Base-by-base conservation (phyloP, 345 rosid species). In the Aquilaria sinensis region DNA sequence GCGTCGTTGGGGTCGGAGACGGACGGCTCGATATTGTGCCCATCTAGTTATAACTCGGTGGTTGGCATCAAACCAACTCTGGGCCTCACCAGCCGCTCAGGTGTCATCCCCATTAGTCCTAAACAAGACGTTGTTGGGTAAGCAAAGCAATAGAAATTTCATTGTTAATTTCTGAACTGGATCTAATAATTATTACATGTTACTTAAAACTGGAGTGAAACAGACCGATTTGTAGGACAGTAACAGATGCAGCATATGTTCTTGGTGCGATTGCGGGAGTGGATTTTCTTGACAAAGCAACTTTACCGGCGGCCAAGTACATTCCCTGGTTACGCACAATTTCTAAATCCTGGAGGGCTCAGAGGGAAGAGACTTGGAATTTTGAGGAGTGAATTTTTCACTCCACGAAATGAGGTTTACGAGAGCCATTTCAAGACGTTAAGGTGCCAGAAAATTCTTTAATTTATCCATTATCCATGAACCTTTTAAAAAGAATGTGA, bases 51-150 rank as follows among this genome's bases (percentile, higher is more conserved):
- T 12, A 83, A 88, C 69, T 85, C 88, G 0, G 77, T 81, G 1
- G 88, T 86, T 7, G 93, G 97, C 33, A 57, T 86, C 62, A 84
- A 86, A 57, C 93, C 96, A 50, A 88, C 77, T 0, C 75, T 86
- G 47, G 96, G 89, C 31, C 86, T 92, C 52, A 89, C 95, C 3
- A 89, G 95, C 68, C 71, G 81, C 60, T 81, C 85, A 6, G 90
- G 96, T 1, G 89, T 83, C 41, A 64, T 89, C 61, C 96, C 90
- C 1, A 11, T 92, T 52, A 74, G 86, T 32, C 78, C 72, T 12
- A 77, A 83, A 43, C 92, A 79, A 53, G 98, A 86, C 71, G 79
- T 70, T 10, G 51, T 83, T 2, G 96, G 95, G 89, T 86, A 50
- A 31, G 45, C 59, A 59, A 48, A 62, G 74, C 61, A 71, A 58